Base-by-base conservation (phyloP, 495 filamentous ascomycete species). In the Penicillium cataractarum region DNA sequence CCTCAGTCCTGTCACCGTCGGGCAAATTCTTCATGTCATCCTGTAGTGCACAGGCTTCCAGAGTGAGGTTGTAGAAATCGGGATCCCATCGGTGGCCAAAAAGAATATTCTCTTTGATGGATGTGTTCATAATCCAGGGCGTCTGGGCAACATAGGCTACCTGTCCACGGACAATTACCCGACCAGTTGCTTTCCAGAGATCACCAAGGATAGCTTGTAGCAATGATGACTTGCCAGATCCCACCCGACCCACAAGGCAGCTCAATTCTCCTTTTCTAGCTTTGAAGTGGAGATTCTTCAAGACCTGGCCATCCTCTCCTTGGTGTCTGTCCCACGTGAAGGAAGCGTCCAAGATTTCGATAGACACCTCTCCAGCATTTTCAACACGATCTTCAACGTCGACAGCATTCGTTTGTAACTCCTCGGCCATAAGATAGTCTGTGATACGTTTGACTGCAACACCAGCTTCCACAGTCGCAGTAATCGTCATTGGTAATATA, bases 61-160 rank as follows among this genome's bases (percentile, higher is more conserved):
- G 82, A 4, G 95, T 97, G 61, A 87, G 87, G 48, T 97, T 91
- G 74, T 99, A 99, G 78, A 99, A 99, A 53, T 85, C 79, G 3
- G 95, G 91, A 77, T 99, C 94, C 82, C 90, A 98, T 48, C 92
- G 87, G 78, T 97, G 91, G 4, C 95, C 95, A 71, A 99, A 99
- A 9, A 97, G 82, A 68, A 99, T 97, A 69, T 99, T 99, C 66
- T 99, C 95, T 57, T 89, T 88, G 27, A 98, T 92, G 48, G 89
- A 94, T 12, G 95, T 93, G 70, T 98, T 99, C 93, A 97, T 98
- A 40, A 99, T 89, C 94, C 96, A 99, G 26, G 92, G 74, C 66
- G 90, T 85, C 74, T 99, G 95, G 21, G 92, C 89, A 64, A 95
- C 95, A 70, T 97, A 99, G 6, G 95, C 95, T 21, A 89, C 83